Evolutionary conservation across 352 stramenopile species (phyloP).

Genomic region (Pythium chondricola): DNA sequence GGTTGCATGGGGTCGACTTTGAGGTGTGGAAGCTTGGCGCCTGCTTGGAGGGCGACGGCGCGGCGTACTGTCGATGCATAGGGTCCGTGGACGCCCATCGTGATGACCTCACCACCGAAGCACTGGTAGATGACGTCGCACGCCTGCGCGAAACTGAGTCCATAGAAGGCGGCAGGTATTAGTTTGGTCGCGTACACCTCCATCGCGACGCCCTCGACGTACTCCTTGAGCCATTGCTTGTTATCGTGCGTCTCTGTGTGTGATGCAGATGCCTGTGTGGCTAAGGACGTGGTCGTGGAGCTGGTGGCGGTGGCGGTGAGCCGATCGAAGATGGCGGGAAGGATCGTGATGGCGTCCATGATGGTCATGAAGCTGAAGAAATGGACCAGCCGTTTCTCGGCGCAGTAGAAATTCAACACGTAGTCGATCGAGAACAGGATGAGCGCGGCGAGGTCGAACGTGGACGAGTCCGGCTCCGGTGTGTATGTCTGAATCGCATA

Average conservation of each 20-base stretch:
- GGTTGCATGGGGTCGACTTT: conserved; percentile 8
- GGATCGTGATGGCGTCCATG: conserved; percentile 56
- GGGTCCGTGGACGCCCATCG: conserved; percentile 26
- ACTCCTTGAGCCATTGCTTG: conserved; percentile 41
- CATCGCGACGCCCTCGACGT: conserved; percentile 42
- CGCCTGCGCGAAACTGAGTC: conserved; percentile 47
- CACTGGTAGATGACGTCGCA: conserved; percentile 49
- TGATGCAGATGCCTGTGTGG: conserved; percentile 7
- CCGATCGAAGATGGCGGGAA: conserved; percentile 40
- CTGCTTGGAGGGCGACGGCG: too few relatives aligned
- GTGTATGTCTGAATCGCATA: conserved; percentile 56
- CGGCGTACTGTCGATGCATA: too few relatives aligned
- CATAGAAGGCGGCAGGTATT: conserved; percentile 32
- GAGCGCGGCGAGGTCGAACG: conserved; percentile 35
- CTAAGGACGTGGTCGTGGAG: not conserved
- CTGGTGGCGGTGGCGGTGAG: conserved; percentile 13
- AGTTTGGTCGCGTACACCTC: conserved; percentile 53
- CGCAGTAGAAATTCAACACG: conserved; percentile 57
- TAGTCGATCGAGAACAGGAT: conserved; percentile 50
- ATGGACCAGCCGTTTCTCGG: conserved; percentile 39
- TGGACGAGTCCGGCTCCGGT: conserved; percentile 9
- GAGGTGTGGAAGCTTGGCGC: not conserved
- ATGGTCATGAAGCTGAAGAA: conserved; percentile 46
- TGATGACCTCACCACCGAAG: conserved; percentile 49
- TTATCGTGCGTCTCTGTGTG: too few relatives aligned